Percentiles rank a stretch among this genome's conserved stretches.
Conservation (phyloP, 805 yeast species). For the Scheffersomyces spartinae region DNA sequence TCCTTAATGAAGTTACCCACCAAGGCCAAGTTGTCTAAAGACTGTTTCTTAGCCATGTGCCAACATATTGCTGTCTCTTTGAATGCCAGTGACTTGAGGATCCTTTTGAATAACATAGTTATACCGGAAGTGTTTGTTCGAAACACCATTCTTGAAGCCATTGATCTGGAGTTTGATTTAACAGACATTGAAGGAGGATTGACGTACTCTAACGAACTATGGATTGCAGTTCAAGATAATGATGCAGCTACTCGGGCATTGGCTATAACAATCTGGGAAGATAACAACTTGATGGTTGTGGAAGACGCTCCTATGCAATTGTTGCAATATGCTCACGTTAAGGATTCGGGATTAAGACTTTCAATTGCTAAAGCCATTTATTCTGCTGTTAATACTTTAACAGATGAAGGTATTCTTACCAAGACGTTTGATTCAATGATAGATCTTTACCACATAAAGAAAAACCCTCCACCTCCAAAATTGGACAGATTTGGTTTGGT, state of each 20-base stretch:
- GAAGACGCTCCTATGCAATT: slow-evolving; percentile 35
- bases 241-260: slow-evolving; percentile 48
- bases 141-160: slow-evolving; percentile 64
- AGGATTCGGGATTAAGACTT: slow-evolving; percentile 57
- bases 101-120: slow-evolving; percentile 46
- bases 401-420: slow-evolving; percentile 15
- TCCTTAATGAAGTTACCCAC: slow-evolving; percentile 62
- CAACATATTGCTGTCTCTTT: slow-evolving; percentile 64
- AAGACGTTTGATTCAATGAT: slow-evolving; percentile 34
- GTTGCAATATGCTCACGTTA: slow-evolving; percentile 36
- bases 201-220: slow-evolving; percentile 54
- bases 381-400: slow-evolving; percentile 34
- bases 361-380: slow-evolving; percentile 65
- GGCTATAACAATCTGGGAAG: slow-evolving; percentile 81
- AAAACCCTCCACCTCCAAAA: slow-evolving; percentile 66
- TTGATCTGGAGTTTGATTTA: slow-evolving; percentile 74
- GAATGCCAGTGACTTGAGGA: slow-evolving; percentile 40
- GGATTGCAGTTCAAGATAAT: slow-evolving; percentile 69
- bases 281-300: slow-evolving; percentile 45
- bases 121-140: slow-evolving; percentile 64
- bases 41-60: slow-evolving; percentile 66
- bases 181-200: slow-evolving; percentile 23
- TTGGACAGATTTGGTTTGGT: slow-evolving; percentile 74
- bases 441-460: slow-evolving; percentile 44
- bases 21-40: slow-evolving; percentile 73